Percentiles rank a stretch among this genome's conserved stretches.
phyloP scores from a whole-genome alignment of 176 grass and related monocot species.

The Bonia amplexicaulis region DNA sequence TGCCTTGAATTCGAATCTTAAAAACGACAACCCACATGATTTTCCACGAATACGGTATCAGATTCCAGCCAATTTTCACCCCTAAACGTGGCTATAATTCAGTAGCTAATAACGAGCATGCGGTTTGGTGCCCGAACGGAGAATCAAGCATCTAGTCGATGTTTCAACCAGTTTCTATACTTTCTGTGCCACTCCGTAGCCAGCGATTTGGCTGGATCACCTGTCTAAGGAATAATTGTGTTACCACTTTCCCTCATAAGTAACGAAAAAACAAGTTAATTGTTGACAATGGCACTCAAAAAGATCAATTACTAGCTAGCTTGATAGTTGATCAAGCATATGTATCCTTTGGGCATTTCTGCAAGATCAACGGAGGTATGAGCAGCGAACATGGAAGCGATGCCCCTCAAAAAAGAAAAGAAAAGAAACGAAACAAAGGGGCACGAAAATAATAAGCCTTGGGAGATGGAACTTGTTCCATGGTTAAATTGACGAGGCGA shows the following conservation, averaged over 20 bases:
- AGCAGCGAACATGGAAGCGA: background rate
- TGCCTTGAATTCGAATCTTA: too few species aligned
- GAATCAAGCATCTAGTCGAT: background rate
- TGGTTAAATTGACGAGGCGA: background rate
- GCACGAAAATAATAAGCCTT: background rate
- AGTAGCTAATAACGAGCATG: too few species aligned
- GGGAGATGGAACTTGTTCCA: background rate
- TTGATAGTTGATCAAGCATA: background rate
- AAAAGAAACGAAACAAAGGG: background rate
- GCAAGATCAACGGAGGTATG: background rate
- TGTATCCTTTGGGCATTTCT: background rate
- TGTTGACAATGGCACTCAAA: background rate
- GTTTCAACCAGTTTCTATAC: background rate
- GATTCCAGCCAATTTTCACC: too few species aligned
- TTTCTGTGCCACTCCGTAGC: background rate
- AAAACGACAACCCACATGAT: too few species aligned
- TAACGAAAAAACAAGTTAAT: background rate
- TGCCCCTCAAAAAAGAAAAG: background rate
- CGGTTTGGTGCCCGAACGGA: background rate
- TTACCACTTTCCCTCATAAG: background rate
- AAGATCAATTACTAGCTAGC: background rate
- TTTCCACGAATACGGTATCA: too few species aligned
- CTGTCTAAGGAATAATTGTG: background rate
- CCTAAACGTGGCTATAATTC: too few species aligned
- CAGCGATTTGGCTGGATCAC: background rate